Percentiles rank a stretch among this genome's conserved stretches.
Evolutionary conservation across 352 stramenopile genomes (phyloP).

Genomic region (Phytophthora cryptogea): DNA sequence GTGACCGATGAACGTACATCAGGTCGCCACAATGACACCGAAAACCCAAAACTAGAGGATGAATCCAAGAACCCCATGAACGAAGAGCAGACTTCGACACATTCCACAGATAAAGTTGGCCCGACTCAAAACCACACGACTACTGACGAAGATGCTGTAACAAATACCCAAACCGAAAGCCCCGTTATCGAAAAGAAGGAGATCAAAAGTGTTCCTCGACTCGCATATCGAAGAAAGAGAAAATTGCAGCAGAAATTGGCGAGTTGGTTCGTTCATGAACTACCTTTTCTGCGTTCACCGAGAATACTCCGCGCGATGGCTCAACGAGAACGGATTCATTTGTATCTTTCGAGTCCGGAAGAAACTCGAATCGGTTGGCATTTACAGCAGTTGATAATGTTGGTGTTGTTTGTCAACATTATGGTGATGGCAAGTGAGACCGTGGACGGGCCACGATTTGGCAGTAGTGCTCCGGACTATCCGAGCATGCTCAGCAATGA

Average conservation of each 20-base stretch:
- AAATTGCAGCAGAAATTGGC: conserved; percentile 1
- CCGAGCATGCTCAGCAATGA: conserved; percentile 40
- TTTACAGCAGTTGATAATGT: conserved; percentile 40
- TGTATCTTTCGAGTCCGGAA: conserved; percentile 48
- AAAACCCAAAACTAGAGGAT: neutral
- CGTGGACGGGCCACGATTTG: conserved; percentile 58
- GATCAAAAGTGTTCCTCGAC: conserved; percentile 6
- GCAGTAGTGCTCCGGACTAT: conserved; percentile 45
- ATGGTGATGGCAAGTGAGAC: conserved; percentile 47
- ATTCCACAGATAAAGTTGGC: neutral
- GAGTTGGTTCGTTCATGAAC: conserved; percentile 12
- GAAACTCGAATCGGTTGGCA: conserved; percentile 46
- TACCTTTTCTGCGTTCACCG: conserved; percentile 21
- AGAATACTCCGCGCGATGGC: conserved; percentile 39
- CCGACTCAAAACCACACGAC: too few species aligned
- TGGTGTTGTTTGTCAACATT: conserved; percentile 47
- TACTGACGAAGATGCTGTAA: neutral
- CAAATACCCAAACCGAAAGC: neutral
- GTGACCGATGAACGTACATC: conserved; percentile 27
- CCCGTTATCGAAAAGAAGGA: neutral
- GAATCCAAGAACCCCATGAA: neutral
- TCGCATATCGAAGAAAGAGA: neutral
- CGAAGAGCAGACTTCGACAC: neutral
- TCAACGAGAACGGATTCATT: conserved; percentile 31
- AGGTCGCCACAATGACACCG: conserved; percentile 7